Conservation (phyloP, 352 stramenopile species). For the Phytopythium ostracodes region DNA sequence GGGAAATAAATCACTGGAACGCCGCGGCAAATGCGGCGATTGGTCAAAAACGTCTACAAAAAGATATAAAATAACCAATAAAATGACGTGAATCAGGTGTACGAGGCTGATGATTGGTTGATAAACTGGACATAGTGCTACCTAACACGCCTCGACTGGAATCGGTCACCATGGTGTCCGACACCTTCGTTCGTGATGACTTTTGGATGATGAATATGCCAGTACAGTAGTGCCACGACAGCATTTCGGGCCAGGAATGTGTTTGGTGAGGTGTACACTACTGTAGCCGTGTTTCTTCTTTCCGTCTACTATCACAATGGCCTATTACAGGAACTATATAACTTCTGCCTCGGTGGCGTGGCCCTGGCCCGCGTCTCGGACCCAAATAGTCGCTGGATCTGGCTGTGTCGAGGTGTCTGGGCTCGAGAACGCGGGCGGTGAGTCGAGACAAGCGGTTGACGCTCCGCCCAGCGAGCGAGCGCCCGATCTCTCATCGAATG, state of each 20-base stretch:
- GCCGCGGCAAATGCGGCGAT: background rate
- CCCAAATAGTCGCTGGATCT: background rate
- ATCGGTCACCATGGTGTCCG: background rate
- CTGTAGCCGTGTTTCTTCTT: background rate
- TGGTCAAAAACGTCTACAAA: too few relatives aligned
- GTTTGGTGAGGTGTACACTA: background rate
- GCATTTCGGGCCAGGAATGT: background rate
- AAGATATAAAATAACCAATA: too few relatives aligned
- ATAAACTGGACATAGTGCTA: background rate
- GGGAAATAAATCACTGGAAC: slow-evolving; percentile 4
- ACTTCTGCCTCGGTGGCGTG: background rate
- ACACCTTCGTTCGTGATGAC: too few relatives aligned
- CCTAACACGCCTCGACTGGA: background rate
- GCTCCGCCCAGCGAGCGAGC: background rate
- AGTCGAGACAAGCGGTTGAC: background rate
- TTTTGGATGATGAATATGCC: too few relatives aligned
- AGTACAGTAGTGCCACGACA: background rate
- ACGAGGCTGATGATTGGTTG: background rate
- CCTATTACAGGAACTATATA: background rate
- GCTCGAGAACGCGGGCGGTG: background rate
- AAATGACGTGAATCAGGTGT: background rate
- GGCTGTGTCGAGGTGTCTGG: background rate
- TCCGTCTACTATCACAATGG: slow-evolving; percentile 3
- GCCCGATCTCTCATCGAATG: background rate
- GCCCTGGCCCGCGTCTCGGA: background rate